Base-by-base conservation (phyloP, 345 rosid species). In the Salix purpurea region DNA sequence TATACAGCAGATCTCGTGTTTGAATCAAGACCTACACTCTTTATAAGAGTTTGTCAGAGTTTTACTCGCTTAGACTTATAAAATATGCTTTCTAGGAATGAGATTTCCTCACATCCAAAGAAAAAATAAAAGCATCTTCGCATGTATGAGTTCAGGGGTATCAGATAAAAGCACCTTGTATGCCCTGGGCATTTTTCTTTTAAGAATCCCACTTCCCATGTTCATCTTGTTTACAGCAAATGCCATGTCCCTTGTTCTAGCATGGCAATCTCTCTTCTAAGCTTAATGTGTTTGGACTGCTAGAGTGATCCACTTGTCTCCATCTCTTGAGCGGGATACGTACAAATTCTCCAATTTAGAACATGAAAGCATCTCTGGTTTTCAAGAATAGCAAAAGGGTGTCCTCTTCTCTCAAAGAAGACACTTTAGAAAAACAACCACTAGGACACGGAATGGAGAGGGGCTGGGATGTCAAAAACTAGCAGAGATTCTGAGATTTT, bases 1-100 rank as follows among this genome's bases (percentile, higher is more conserved):
- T 32, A 4, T 32, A 32, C 0, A 32, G 0, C 4, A 32, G 0
- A 0, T 32, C 0, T 32, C 5, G 2, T 4, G 1, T 4, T 14
- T 1, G 8, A 50, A 7, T 50, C 16, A 18, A 5, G 0, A 34
- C 1, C 5, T 34, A 34, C 0, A 34, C 1, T 34, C 0, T 34
- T 34, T 34, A 34, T 34, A 34, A 32, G 34, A 32, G 4, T 32
- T 3, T 32, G 34, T 32, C 34, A 0, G 0, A 32, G 0, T 32
- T 3, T 32, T 32, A 32, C 4, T 3, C 4, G 34, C 4, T 32
- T 32, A 32, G 34, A 32, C 34, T 32, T 32, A 0, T 1, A 32
- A 32, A 32, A 0, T 4, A 0, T 32, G 0, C 0, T 32, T 32
- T 32, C 0, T 32, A 32, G 2, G 4, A 30, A 30, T 30, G 32